phyloP scores from a whole-genome alignment of 169 alveolate species.

The Plasmodium gonderi region DNA sequence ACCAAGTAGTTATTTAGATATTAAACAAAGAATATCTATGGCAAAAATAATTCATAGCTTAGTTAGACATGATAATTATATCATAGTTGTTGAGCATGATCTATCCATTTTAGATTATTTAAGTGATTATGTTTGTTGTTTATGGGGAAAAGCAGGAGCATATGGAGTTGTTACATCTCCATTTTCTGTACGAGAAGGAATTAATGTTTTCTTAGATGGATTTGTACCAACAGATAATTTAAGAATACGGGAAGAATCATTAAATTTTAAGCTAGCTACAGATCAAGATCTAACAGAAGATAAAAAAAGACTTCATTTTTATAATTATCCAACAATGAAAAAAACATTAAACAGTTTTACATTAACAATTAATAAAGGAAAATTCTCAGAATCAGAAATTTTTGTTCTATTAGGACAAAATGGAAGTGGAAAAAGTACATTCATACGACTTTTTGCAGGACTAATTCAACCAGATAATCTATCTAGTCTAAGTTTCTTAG shows the following conservation, averaged over 20 bases:
- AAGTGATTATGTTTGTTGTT: conserved; percentile 98
- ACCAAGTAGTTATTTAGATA: conserved; percentile 99
- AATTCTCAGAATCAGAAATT: conserved; percentile 95
- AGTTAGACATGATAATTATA: conserved; percentile 93
- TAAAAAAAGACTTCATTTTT: conserved; percentile 84
- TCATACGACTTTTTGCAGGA: conserved; percentile 97
- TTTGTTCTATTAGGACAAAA: conserved; percentile 98
- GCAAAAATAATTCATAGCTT: conserved; percentile 94
- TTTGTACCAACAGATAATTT: conserved; percentile 99
- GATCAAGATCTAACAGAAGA: conserved; percentile 82
- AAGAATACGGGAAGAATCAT: conserved; percentile 98
- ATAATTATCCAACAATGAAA: conserved; percentile 85
- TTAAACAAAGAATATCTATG: conserved; percentile 96
- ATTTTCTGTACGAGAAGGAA: conserved; percentile 98
- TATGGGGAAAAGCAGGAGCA: conserved; percentile 99
- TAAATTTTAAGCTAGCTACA: conserved; percentile 92
- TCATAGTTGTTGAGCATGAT: conserved; percentile 99
- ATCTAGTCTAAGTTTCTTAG: conserved; percentile 87
- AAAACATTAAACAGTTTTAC: conserved; percentile 91
- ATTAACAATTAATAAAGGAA: conserved; percentile 93
- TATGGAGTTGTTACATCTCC: conserved; percentile 99
- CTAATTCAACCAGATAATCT: conserved; percentile 93
- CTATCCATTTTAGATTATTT: conserved; percentile 98
- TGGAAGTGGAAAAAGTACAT: conserved; percentile 99
- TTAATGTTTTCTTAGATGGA: conserved; percentile 98